phyloP scores from a whole-genome alignment of 2,329 filamentous ascomycete species.

The Fusarium keratoplasticum region DNA sequence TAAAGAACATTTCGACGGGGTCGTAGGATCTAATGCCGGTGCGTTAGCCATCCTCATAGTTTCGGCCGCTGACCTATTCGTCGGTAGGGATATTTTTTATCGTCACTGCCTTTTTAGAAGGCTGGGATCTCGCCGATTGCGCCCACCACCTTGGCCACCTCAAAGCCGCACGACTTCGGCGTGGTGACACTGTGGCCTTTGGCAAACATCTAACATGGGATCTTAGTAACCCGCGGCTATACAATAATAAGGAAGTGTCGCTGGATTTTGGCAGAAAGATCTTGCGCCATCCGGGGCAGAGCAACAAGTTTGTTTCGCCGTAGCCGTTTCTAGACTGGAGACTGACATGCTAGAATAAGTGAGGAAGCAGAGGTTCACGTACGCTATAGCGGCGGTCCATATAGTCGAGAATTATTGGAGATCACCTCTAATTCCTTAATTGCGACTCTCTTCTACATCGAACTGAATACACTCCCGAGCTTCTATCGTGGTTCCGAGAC shows the following conservation, averaged over 20 bases:
- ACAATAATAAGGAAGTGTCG: not conserved
- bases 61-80: not conserved
- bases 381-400: not conserved
- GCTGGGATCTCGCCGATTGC: not conserved
- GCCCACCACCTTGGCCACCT: not conserved
- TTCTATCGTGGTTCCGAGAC: not conserved
- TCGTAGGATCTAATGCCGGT: not conserved
- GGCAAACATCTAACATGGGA: not conserved
- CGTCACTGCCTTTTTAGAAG: not conserved
- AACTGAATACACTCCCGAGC: not conserved
- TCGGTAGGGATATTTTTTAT: constrained; percentile 1
- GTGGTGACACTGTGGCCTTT: not conserved
- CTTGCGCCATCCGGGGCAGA: not conserved
- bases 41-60: not conserved
- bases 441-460: not conserved
- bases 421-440: not conserved
- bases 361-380: not conserved
- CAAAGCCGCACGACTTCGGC: not conserved
- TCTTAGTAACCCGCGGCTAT: not conserved
- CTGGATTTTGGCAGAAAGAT: not conserved
- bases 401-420: not conserved
- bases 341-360: not conserved
- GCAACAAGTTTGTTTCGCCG: not conserved
- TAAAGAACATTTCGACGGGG: not conserved
- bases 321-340: not conserved